Evolutionary conservation across 2,329 filamentous ascomycete species (phyloP).

Genomic region (Orbilia blumenaviensis): DNA sequence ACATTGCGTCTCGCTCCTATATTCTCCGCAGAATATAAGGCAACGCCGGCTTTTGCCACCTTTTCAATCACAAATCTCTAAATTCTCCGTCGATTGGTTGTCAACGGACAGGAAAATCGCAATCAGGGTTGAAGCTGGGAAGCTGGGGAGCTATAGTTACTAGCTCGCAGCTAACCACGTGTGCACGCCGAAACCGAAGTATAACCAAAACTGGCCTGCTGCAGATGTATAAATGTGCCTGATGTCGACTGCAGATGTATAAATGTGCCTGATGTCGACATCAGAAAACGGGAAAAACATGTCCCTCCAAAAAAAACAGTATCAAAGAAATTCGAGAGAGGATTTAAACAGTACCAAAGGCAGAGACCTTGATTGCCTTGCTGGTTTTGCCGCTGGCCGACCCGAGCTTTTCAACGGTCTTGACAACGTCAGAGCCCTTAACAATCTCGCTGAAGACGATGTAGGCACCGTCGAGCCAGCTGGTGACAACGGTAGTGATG

Average conservation of each 20-base stretch:
- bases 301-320: constrained; percentile 1
- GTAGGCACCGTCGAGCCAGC: constrained; percentile 85
- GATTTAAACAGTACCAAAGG: constrained; percentile 28
- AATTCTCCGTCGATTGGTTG: no score
- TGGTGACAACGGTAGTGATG: constrained; percentile 92
- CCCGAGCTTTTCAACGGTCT: constrained; percentile 18
- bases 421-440: constrained; percentile 81
- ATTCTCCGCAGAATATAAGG: no score
- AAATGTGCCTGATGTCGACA: no score
- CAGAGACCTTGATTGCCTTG: constrained; percentile 18
- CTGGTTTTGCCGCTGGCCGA: constrained; percentile 7
- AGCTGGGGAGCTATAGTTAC: background rate
- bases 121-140: background rate
- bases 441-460: constrained; percentile 90
- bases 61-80: no score
- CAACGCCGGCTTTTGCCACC: no score
- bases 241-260: no score
- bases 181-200: background rate
- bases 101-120: no score
- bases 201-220: background rate
- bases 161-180: no score
- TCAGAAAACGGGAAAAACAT: background rate
- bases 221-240: no score
- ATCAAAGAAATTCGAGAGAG: background rate
- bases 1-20: no score